Evolutionary conservation across 2,329 filamentous ascomycete genomes (phyloP).

Genomic region (Colletotrichum tofieldiae): DNA sequence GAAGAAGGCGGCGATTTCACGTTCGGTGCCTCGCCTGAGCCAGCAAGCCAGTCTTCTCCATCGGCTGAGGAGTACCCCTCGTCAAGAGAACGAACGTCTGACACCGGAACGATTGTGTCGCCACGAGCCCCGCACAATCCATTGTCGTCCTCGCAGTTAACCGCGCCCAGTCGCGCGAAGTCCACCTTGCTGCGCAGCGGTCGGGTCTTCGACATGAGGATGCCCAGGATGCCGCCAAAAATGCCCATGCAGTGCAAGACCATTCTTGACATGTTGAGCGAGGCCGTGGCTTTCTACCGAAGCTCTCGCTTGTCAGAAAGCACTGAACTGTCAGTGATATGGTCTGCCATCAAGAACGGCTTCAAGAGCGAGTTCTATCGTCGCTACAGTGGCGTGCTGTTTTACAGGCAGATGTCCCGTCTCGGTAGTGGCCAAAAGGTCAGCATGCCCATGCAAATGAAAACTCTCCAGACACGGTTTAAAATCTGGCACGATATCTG

Average conservation of each 20-base stretch:
- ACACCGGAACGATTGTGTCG: neutral
- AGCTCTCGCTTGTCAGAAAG: slow-evolving; percentile 6
- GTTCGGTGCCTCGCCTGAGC: neutral
- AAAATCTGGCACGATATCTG: slow-evolving; percentile 19
- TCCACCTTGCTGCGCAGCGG: slow-evolving; percentile 6
- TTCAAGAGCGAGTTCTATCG: slow-evolving; percentile 24
- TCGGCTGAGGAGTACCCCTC: neutral
- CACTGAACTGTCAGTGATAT: slow-evolving; percentile 21
- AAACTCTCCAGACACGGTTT: neutral
- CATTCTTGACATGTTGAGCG: slow-evolving; percentile 11
- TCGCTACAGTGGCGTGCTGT: slow-evolving; percentile 16
- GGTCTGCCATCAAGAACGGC: slow-evolving; percentile 9
- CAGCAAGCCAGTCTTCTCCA: neutral
- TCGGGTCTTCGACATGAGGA: neutral
- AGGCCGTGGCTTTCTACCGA: slow-evolving; percentile 8
- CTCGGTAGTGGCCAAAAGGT: neutral
- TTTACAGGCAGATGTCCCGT: slow-evolving; percentile 5
- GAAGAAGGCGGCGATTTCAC: neutral
- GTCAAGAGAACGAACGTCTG: neutral
- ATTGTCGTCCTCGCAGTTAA: neutral
- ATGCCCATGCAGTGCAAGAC: neutral
- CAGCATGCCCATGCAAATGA: neutral
- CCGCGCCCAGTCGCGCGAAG: neutral
- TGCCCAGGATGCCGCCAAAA: neutral
- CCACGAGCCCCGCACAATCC: neutral